These are phyloP conservation scores for Sarcodon aspratus DNA, from an alignment of 768 basidiomycete genomes.

Conservation along the genomic window DNA sequence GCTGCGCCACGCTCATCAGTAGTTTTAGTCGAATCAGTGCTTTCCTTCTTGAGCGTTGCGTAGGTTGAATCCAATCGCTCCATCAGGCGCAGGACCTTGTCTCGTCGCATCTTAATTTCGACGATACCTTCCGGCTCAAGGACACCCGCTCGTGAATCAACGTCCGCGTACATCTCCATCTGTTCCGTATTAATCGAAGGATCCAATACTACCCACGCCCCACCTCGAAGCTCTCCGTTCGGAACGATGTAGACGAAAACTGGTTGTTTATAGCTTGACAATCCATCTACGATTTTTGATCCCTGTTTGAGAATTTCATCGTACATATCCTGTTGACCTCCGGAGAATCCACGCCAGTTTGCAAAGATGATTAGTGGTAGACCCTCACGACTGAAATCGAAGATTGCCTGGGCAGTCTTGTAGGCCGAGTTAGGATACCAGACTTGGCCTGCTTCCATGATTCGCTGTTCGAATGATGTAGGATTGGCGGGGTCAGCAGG, in stretches of 20 bases:
- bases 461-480: conserved; percentile 89
- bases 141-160: conserved; percentile 92
- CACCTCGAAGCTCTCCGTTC: conserved; percentile 96
- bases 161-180: conserved; percentile 99
- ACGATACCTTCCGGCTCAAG: conserved; percentile 95
- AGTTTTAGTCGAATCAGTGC: conserved; percentile 62
- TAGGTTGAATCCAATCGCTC: conserved; percentile 85
- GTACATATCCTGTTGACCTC: conserved; percentile 99
- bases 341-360: conserved; percentile 99
- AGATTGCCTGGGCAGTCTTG: conserved; percentile 99
- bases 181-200: conserved; percentile 94
- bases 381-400: conserved; percentile 96
- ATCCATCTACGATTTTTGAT: conserved; percentile 96
- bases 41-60: conserved; percentile 67
- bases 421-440: conserved; percentile 99
- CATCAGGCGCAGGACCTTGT: conserved; percentile 86
- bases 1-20: conserved; percentile 67
- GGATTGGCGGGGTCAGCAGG: conserved; percentile 98
- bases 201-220: conserved; percentile 98
- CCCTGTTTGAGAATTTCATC: conserved; percentile 96
- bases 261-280: conserved; percentile 94
- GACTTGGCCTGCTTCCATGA: conserved; percentile 99
- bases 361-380: conserved; percentile 97
- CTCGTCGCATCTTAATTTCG: conserved; percentile 95
- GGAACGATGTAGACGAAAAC: conserved; percentile 98